phyloP scores from a whole-genome alignment of 1,139 yeast genomes.

The Debaryomyces psychrophilus region DNA sequence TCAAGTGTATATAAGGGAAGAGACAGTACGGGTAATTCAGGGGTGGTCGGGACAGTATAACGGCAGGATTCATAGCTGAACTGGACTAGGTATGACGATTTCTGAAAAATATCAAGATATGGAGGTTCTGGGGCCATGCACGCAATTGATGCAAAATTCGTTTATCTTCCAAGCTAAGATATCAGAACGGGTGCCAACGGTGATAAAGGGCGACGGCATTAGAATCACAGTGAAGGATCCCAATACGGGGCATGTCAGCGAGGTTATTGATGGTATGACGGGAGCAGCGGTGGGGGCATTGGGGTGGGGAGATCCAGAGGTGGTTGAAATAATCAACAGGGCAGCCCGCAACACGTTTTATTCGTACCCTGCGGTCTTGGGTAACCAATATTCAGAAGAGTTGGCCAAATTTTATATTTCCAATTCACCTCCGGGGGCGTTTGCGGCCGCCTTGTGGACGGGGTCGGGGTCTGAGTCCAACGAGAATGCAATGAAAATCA shows the following conservation, averaged over 20 bases:
- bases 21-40: neutral
- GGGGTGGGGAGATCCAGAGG: conserved; percentile 61
- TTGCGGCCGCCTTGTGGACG: conserved; percentile 57
- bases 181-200: conserved; percentile 42
- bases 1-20: neutral
- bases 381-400: conserved; percentile 51
- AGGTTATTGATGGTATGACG: conserved; percentile 56
- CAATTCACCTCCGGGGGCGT: conserved; percentile 56
- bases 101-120: neutral
- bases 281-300: conserved; percentile 70
- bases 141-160: conserved; percentile 14
- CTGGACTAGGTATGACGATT: neutral
- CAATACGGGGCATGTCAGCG: conserved; percentile 42
- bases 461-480: conserved; percentile 66
- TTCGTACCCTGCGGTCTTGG: conserved; percentile 47
- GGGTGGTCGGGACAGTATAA: neutral
- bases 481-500: conserved; percentile 60
- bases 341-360: conserved; percentile 51
- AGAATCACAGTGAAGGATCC: conserved; percentile 52
- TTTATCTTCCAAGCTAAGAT: conserved; percentile 45
- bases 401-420: conserved; percentile 56
- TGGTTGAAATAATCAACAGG: conserved; percentile 47
- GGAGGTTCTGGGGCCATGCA: neutral
- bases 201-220: conserved; percentile 52
- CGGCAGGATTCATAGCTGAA: no score